These are phyloP conservation scores for Elaeis guineensis DNA, from an alignment of 176 grass and related monocot species.

Conservation along the genomic window DNA sequence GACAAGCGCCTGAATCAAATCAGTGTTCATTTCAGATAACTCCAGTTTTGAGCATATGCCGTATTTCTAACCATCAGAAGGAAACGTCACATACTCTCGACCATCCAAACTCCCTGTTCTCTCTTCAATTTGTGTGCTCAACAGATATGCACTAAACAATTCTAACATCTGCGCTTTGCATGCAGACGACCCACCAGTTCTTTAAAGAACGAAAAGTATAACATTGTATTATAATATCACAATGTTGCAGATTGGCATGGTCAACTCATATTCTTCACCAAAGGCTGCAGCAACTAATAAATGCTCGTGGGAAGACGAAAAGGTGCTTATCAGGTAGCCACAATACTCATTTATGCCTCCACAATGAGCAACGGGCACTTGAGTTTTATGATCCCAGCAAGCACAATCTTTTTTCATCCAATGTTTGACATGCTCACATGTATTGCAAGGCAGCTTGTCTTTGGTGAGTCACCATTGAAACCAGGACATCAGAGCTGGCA, in stretches of 20 bases:
- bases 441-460: background rate
- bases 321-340: slow-evolving; percentile 52
- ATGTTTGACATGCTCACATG: background rate
- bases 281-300: no score
- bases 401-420: background rate
- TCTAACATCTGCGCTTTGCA: background rate
- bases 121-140: background rate
- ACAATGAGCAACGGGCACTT: background rate
- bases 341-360: background rate
- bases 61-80: slow-evolving; percentile 42
- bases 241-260: no score
- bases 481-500: no score
- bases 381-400: background rate
- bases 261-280: no score
- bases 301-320: background rate
- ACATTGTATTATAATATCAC: no score
- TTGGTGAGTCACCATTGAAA: no score
- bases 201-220: slow-evolving; percentile 31
- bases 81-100: slow-evolving; percentile 29
- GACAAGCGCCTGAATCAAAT: slow-evolving; percentile 38
- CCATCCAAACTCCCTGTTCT: background rate
- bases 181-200: slow-evolving; percentile 35
- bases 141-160: background rate
- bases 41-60: slow-evolving; percentile 44
- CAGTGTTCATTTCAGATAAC: slow-evolving; percentile 36